Conservation (phyloP, 73 alveolate species). For the Paramecium biaurelia region DNA sequence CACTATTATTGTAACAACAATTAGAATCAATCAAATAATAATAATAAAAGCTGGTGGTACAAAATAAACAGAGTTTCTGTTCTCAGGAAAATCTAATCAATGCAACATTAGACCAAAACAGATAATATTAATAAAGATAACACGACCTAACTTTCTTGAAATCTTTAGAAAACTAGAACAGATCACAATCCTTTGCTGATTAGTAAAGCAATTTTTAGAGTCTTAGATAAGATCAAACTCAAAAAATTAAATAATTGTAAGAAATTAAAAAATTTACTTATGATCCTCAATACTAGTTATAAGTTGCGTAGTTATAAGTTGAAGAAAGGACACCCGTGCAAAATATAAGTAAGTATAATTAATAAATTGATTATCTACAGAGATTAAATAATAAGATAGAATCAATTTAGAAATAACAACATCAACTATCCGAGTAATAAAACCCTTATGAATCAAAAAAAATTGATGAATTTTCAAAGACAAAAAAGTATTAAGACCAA, state of each 20-base stretch:
- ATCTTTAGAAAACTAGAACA: not conserved
- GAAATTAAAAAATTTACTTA: not conserved
- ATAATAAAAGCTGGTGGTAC: not conserved
- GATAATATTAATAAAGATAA: not conserved
- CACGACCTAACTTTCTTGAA: not conserved
- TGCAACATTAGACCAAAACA: not conserved
- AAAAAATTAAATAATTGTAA: not conserved
- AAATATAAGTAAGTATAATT: not conserved
- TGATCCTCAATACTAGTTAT: not conserved
- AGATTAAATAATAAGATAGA: not conserved
- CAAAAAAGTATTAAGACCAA: not conserved
- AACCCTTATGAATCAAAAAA: not conserved
- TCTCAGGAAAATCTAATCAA: not conserved
- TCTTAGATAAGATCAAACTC: not conserved
- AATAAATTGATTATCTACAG: not conserved
- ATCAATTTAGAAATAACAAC: not conserved
- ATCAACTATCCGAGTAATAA: not conserved
- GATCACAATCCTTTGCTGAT: not conserved
- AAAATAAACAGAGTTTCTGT: not conserved
- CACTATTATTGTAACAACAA: not conserved
- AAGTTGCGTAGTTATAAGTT: not conserved
- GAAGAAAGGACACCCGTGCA: not conserved
- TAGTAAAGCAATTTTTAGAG: not conserved
- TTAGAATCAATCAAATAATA: not conserved
- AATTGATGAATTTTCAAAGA: not conserved